Conservation (phyloP, 495 filamentous ascomycete species). For the Neurospora discreta region DNA sequence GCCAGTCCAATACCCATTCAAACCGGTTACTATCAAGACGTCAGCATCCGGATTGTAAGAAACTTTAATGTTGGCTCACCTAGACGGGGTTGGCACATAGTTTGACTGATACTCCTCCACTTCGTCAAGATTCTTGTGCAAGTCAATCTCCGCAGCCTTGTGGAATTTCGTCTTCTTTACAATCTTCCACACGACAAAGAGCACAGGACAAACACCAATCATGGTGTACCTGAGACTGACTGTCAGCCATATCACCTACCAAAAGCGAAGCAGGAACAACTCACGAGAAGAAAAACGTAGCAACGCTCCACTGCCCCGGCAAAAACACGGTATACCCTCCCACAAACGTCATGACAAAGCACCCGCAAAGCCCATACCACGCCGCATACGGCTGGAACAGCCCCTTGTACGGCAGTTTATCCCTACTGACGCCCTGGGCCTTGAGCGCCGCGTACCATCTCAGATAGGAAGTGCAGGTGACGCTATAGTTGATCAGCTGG, state of each 20-base stretch:
- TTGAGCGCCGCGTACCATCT: conserved; percentile 58
- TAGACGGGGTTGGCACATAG: conserved; percentile 46
- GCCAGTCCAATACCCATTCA: conserved; percentile 13
- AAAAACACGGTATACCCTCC: conserved; percentile 70
- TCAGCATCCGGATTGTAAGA: not conserved
- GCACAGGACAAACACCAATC: conserved; percentile 52
- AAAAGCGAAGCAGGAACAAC: conserved; percentile 6
- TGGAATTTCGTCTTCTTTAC: conserved; percentile 49
- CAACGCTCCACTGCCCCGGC: conserved; percentile 51
- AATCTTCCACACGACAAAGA: conserved; percentile 63
- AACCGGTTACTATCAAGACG: conserved; percentile 14
- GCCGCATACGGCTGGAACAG: conserved; percentile 59
- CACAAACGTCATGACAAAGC: conserved; percentile 60
- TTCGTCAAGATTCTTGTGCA: conserved; percentile 51
- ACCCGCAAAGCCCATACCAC: conserved; percentile 51
- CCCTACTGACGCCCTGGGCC: conserved; percentile 55
- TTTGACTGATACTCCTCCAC: conserved; percentile 64
- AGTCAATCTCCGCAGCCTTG: conserved; percentile 49
- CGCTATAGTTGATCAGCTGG: conserved; percentile 68
- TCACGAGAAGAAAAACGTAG: conserved; percentile 67
- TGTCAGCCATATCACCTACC: not conserved
- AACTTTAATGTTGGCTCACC: conserved; percentile 29
- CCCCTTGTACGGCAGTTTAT: conserved; percentile 54
- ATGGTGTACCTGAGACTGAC: conserved; percentile 44
- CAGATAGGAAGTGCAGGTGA: conserved; percentile 60